phyloP scores from a whole-genome alignment of 306 rosid genomes.

The Casuarina glauca region DNA sequence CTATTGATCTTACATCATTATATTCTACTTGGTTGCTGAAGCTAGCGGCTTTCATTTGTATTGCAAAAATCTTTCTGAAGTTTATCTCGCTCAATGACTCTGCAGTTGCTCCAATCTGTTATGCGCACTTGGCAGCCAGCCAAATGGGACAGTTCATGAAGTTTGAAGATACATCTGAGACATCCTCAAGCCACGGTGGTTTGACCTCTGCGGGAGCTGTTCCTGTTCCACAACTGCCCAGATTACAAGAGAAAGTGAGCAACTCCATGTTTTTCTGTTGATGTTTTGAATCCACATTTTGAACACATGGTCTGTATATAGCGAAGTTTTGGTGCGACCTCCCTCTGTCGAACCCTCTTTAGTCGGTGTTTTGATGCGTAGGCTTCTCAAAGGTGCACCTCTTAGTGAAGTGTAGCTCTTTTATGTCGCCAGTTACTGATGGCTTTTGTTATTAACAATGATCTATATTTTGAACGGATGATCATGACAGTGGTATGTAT shows the following conservation, averaged over 20 bases:
- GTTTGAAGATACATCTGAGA: conserved; percentile 78
- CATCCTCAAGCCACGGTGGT: conserved; percentile 80
- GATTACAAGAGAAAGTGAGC: conserved; percentile 48
- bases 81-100: background rate
- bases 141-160: conserved; percentile 78
- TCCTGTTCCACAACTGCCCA: conserved; percentile 78
- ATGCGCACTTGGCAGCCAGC: conserved; percentile 88
- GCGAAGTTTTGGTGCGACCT: conserved; percentile 20
- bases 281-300: conserved; percentile 11
- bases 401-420: background rate
- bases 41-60: background rate
- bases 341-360: background rate
- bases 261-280: conserved; percentile 88
- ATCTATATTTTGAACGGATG: too few relatives aligned
- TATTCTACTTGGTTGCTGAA: background rate
- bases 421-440: background rate
- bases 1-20: background rate
- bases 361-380: background rate
- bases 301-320: conserved; percentile 28
- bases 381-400: background rate
- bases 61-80: background rate
- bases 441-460: background rate
- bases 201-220: conserved; percentile 50
- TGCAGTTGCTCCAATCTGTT: conserved; percentile 93
- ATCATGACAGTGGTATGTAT: too few relatives aligned